Percentiles rank a stretch among this genome's conserved stretches.
These are phyloP conservation scores for Metschnikowia borealis DNA, from an alignment of 805 yeast genomes.

Conservation along the genomic window DNA sequence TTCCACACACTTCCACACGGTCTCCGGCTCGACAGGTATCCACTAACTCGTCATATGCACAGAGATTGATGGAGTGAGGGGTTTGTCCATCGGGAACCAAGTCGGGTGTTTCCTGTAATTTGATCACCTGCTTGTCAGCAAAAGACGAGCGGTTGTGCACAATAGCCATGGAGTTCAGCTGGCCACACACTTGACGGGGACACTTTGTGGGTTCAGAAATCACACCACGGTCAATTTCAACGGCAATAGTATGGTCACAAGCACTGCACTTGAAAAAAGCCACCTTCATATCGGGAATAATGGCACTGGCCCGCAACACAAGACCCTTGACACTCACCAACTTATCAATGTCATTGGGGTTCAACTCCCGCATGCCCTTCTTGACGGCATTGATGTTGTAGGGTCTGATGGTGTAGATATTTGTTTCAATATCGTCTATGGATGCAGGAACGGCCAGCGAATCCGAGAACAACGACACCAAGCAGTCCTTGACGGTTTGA, in stretches of 20 bases:
- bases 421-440: constrained; percentile 72
- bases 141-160: constrained; percentile 90
- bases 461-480: constrained; percentile 49
- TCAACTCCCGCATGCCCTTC: constrained; percentile 85
- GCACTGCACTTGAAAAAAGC: constrained; percentile 95
- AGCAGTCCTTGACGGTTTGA: constrained; percentile 85
- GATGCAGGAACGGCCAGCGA: constrained; percentile 26
- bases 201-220: constrained; percentile 91
- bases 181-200: constrained; percentile 84
- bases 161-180: constrained; percentile 80
- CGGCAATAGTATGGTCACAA: constrained; percentile 87
- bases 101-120: constrained; percentile 94
- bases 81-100: constrained; percentile 97
- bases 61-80: constrained; percentile 90
- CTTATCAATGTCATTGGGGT: constrained; percentile 93
- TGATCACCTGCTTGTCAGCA: constrained; percentile 92
- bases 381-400: constrained; percentile 65
- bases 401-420: constrained; percentile 84
- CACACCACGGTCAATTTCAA: constrained; percentile 90
- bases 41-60: constrained; percentile 94
- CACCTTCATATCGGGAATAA: constrained; percentile 96
- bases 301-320: constrained; percentile 81
- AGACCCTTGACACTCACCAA: constrained; percentile 88
- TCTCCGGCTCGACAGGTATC: constrained; percentile 97
- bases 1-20: constrained; percentile 90